phyloP scores from a whole-genome alignment of 805 yeast species.

The Metschnikowia gruessii region DNA sequence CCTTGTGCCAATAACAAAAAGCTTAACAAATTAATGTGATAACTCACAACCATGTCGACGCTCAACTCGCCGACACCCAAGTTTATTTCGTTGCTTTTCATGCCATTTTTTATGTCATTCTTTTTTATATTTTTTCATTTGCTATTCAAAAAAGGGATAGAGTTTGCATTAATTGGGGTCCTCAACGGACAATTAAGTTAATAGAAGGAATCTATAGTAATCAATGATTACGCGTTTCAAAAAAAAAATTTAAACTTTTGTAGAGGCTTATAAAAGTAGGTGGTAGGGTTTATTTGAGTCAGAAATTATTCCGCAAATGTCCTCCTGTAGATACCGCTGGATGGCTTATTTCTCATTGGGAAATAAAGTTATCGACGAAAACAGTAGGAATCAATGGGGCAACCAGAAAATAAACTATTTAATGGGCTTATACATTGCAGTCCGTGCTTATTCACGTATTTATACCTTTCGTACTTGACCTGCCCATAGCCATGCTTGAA shows the following conservation, averaged over 20 bases:
- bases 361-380: too few relatives aligned
- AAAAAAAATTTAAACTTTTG: neutral
- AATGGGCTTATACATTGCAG: too few relatives aligned
- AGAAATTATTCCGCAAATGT: too few relatives aligned
- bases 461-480: too few relatives aligned
- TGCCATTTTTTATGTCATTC: slow-evolving; percentile 15
- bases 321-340: too few relatives aligned
- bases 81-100: slow-evolving; percentile 17
- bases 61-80: slow-evolving; percentile 45
- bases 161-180: slow-evolving; percentile 40
- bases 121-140: slow-evolving; percentile 16
- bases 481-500: too few relatives aligned
- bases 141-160: slow-evolving; percentile 36
- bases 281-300: too few relatives aligned
- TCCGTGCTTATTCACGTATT: too few relatives aligned
- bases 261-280: too few relatives aligned
- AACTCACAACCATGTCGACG: slow-evolving; percentile 39
- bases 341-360: too few relatives aligned
- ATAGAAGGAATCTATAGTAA: slow-evolving; percentile 15
- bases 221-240: neutral
- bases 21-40: slow-evolving; percentile 37
- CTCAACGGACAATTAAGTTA: slow-evolving; percentile 45
- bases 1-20: slow-evolving; percentile 2
- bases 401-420: too few relatives aligned
- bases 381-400: too few relatives aligned